A percentile compares a stretch with the other conserved stretches of the same genome.
These are phyloP conservation scores for Trichoderma gracile DNA, from an alignment of 2,329 filamentous ascomycete species.

Conservation along the genomic window DNA sequence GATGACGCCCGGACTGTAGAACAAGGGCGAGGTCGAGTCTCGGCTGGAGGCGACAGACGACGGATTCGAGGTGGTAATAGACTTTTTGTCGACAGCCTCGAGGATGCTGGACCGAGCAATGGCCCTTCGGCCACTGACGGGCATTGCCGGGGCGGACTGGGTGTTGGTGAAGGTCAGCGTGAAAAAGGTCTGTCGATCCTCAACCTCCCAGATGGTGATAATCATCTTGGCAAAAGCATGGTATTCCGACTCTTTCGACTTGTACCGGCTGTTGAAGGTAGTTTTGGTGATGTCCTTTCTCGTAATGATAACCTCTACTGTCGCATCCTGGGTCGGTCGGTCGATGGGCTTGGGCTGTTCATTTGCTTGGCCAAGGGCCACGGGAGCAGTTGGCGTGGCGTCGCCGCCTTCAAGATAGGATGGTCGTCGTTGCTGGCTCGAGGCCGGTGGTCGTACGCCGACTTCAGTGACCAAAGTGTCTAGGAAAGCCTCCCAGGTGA, in stretches of 20 bases:
- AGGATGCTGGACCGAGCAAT: conserved; percentile 44
- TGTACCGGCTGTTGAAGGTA: conserved; percentile 38
- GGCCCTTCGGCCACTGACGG: conserved; percentile 41
- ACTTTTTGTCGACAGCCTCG: conserved; percentile 50
- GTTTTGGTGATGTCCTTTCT: conserved; percentile 48
- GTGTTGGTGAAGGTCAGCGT: conserved; percentile 73
- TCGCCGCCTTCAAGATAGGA: conserved; percentile 36
- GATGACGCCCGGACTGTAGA: conserved; percentile 54
- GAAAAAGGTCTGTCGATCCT: conserved; percentile 67
- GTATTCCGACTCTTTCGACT: conserved; percentile 41
- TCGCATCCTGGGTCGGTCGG: conserved; percentile 56
- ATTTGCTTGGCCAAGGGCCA: conserved; percentile 35
- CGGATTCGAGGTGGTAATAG: conserved; percentile 47
- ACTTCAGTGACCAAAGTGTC: conserved; percentile 53
- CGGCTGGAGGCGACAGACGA: conserved; percentile 51
- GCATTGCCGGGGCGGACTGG: conserved; percentile 41
- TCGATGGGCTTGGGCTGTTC: conserved; percentile 27
- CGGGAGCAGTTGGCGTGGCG: conserved; percentile 41
- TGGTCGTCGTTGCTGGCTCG: conserved; percentile 27
- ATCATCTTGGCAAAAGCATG: conserved; percentile 71
- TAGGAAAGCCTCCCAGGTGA: conserved; percentile 61
- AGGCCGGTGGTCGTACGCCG: conserved; percentile 35
- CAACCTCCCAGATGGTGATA: conserved; percentile 70
- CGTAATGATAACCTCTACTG: conserved; percentile 67
- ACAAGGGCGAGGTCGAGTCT: conserved; percentile 49